These are phyloP conservation scores for Cryptococcus sp. DNA, from an alignment of 1,284 basidiomycete species.

Conservation along the genomic window DNA sequence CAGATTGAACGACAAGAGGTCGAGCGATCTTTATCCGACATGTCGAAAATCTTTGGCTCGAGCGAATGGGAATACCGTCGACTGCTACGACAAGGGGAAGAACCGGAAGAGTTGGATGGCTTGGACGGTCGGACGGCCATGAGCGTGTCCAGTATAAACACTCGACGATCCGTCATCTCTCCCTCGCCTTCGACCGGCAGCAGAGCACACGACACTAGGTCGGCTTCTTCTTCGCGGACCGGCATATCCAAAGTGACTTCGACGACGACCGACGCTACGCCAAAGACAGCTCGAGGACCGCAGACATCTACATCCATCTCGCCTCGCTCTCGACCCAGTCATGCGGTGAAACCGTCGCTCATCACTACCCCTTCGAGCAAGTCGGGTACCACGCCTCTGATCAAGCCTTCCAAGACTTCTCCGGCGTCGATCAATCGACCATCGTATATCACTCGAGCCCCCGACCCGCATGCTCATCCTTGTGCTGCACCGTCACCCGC, in stretches of 20 bases:
- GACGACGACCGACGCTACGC: background rate
- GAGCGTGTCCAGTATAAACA: conserved; percentile 20
- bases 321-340: background rate
- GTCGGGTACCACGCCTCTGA: background rate
- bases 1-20: conserved; percentile 17
- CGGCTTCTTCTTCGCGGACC: background rate
- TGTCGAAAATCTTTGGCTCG: conserved; percentile 50
- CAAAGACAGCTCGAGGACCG: background rate
- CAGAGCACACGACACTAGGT: background rate
- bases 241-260: background rate
- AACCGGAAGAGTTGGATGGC: conserved; percentile 7
- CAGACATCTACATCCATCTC: background rate
- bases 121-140: conserved; percentile 19
- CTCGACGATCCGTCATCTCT: conserved; percentile 2
- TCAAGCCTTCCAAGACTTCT: background rate
- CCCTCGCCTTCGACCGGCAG: background rate
- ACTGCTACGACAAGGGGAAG: conserved; percentile 11
- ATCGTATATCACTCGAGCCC: background rate
- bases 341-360: background rate
- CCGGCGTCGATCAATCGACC: background rate
- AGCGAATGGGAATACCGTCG: conserved; percentile 61
- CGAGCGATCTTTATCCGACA: conserved; percentile 53
- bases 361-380: background rate
- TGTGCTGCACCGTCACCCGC: conserved; percentile 58
- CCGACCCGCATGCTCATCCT: conserved; percentile 72